phyloP scores from a whole-genome alignment of 73 alveolate genomes.

The Symbiodinium pilosum region DNA sequence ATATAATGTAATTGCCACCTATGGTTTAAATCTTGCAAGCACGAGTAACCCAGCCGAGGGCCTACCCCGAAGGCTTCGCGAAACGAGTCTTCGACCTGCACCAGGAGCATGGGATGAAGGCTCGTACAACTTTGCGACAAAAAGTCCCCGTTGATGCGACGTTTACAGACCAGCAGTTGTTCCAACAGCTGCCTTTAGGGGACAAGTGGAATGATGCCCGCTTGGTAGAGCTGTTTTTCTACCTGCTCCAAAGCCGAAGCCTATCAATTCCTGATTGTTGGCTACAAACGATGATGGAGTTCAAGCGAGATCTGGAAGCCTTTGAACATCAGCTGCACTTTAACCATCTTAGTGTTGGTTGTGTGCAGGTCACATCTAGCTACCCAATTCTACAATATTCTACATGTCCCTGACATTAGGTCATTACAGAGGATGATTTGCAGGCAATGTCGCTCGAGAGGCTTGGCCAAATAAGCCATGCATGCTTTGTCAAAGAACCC shows the following conservation, averaged over 20 bases:
- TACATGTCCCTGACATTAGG: too few species aligned
- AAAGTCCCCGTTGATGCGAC: not conserved
- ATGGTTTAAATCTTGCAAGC: too few species aligned
- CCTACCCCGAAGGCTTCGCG: not conserved
- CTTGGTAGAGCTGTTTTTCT: not conserved
- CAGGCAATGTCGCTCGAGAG: too few species aligned
- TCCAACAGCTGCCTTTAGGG: not conserved
- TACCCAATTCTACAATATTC: too few species aligned
- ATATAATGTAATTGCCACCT: not conserved
- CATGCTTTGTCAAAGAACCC: not conserved
- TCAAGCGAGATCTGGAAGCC: not conserved
- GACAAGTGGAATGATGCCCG: conserved; percentile 44
- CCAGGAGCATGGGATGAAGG: not conserved
- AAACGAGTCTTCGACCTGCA: not conserved
- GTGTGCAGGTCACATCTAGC: not conserved
- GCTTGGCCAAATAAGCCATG: not conserved
- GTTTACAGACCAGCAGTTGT: conserved; percentile 5
- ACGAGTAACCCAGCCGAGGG: not conserved
- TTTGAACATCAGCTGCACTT: too few species aligned
- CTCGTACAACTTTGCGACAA: not conserved
- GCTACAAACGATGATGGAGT: conserved; percentile 6
- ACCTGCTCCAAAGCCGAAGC: not conserved
- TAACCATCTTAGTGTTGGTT: not conserved
- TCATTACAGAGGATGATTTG: too few species aligned
- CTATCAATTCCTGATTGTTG: not conserved